Evolutionary conservation across 1,284 basidiomycete genomes (phyloP).

Genomic region (Cryptococcus sp.): DNA sequence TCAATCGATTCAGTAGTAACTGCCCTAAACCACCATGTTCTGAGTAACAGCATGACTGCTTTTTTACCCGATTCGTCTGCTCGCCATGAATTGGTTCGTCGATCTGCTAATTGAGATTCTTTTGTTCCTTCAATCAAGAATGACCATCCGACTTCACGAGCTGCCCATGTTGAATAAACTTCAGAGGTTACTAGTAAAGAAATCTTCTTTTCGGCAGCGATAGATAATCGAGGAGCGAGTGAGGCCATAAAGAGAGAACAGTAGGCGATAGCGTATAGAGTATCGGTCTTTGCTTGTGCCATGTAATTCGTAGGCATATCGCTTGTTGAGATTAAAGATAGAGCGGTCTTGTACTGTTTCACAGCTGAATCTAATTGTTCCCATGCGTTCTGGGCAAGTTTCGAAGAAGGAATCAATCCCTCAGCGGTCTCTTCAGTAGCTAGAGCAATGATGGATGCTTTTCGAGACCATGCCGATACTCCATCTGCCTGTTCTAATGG

Average conservation of each 20-base stretch:
- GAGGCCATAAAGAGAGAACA: slow-evolving; percentile 38
- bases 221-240: slow-evolving; percentile 29
- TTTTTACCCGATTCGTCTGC: slow-evolving; percentile 41
- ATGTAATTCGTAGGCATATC: slow-evolving; percentile 27
- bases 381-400: slow-evolving; percentile 39
- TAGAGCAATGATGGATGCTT: slow-evolving; percentile 36
- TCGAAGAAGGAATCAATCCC: slow-evolving; percentile 27
- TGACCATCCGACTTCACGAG: slow-evolving; percentile 48
- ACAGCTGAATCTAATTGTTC: slow-evolving; percentile 33
- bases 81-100: slow-evolving; percentile 37
- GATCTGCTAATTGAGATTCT: slow-evolving; percentile 30
- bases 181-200: slow-evolving; percentile 44
- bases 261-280: slow-evolving; percentile 35
- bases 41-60: slow-evolving; percentile 38
- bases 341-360: slow-evolving; percentile 43
- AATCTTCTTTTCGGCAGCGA: slow-evolving; percentile 31
- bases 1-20: slow-evolving; percentile 38
- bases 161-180: slow-evolving; percentile 46
- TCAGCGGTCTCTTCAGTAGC: slow-evolving; percentile 19
- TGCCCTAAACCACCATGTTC: slow-evolving; percentile 44
- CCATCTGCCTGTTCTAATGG: slow-evolving; percentile 28
- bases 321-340: slow-evolving; percentile 33
- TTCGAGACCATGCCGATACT: slow-evolving; percentile 38
- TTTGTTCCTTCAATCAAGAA: slow-evolving; percentile 43
- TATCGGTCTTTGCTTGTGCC: slow-evolving; percentile 34